These are phyloP conservation scores for Nicotiana knightiana DNA, from an alignment of 257 asterid species.

Conservation along the genomic window DNA sequence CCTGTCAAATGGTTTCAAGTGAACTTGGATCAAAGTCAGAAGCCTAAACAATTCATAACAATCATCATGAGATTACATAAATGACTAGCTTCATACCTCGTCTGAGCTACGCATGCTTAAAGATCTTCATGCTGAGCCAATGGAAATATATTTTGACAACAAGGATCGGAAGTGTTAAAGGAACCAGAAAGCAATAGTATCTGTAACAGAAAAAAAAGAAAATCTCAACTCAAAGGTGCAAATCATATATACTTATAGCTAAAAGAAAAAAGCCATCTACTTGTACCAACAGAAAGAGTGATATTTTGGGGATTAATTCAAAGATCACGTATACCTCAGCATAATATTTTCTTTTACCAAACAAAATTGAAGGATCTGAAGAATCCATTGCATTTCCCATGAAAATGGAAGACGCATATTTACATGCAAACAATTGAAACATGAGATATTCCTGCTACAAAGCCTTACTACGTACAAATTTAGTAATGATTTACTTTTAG, in stretches of 20 bases:
- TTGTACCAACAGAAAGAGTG: neutral
- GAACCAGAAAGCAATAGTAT: constrained; percentile 81
- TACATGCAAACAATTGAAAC: neutral
- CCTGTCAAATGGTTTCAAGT: neutral
- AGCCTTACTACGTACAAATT: neutral
- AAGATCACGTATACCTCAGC: neutral
- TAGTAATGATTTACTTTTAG: neutral
- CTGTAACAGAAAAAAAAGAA: constrained; percentile 29
- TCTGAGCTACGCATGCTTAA: constrained; percentile 65
- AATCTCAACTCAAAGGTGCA: neutral
- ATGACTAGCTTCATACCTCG: neutral
- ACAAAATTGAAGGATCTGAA: neutral
- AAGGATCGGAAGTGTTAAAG: constrained; percentile 64
- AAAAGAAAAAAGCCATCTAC: no score
- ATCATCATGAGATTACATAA: neutral
- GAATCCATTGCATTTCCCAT: neutral
- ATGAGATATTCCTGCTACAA: neutral
- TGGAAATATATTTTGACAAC: constrained; percentile 60
- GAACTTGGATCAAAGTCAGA: neutral
- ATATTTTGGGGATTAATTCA: neutral
- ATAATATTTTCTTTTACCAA: no score
- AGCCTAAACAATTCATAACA: neutral
- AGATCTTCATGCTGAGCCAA: constrained; percentile 84
- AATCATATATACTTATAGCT: neutral
- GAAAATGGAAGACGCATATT: neutral